Evolutionary conservation across 345 rosid species (phyloP), one percentile per base, ranked within the genome.

Genomic region (Turnera subulata): DNA sequence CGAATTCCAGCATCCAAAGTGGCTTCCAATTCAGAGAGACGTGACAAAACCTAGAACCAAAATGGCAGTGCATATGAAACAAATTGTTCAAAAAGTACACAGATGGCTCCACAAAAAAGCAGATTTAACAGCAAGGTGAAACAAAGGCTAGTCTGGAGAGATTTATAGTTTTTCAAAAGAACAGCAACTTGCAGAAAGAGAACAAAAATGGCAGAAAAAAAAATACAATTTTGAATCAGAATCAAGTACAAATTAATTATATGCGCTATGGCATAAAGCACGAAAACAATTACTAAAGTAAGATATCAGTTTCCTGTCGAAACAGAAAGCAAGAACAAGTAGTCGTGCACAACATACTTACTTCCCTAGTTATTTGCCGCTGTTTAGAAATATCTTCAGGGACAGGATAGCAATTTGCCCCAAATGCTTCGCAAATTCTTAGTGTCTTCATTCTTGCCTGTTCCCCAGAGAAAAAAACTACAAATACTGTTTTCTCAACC

Each of bases 401-500:
- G 62, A 89, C 89, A 72, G 96, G 91, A 81, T 84, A 92, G 74
- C 94, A 89, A 78, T 84, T 85, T 53, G 94, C 97, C 60, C 89
- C 96, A 83, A 92, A 92, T 53, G 98, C 97, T 80, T 89, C 96
- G 57, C 98, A 92, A 64, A 92, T 84, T 82, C 79, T 89, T 59
- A 83, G 67, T 68, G 86, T 84, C 75, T 92, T 92, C 32, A 71
- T 74, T 67, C 84, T 86, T 65, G 97, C 96, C 76, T 89, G 99
- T 82, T 92, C 99, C 67, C 99, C 99, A 5, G 97, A 92, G 82
- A 89, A 89, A 74, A 84, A 89, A 14, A 92, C 94, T 51, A 89
- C 88, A 77, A 92, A 89, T 48, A 92, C 85, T 55, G 80, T 75
- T 68, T 92, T 92, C 75, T 85, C 84, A 64, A 89, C 85, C 99